Percentiles rank a stretch among this genome's conserved stretches.
phyloP scores from a whole-genome alignment of 208 protist species.

The Angomonas ambiguus region DNA sequence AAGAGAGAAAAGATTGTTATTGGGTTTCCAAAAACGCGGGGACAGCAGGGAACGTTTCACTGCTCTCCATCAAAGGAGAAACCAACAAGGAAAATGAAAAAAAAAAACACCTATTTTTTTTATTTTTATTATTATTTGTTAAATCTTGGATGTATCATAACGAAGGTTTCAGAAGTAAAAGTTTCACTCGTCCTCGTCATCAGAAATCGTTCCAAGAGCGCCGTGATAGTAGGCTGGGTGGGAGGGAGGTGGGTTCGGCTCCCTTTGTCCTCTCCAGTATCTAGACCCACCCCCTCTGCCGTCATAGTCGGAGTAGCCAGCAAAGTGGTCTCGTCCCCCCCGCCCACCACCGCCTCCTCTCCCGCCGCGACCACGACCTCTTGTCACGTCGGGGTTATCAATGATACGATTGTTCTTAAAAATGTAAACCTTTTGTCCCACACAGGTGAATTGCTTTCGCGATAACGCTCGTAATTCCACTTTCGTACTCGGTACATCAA shows the following conservation, averaged over 20 bases:
- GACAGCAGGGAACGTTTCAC: neutral
- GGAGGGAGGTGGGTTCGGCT: no score
- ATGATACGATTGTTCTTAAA: constrained; percentile 90
- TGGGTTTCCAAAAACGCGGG: neutral
- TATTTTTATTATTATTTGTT: neutral
- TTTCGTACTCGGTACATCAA: constrained; percentile 75
- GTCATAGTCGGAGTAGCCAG: no score
- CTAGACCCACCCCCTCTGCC: no score
- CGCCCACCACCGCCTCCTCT: neutral
- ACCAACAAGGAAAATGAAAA: neutral
- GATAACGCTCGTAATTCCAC: constrained; percentile 78
- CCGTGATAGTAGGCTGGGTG: neutral
- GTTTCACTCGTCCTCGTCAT: neutral
- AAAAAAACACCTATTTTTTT: neutral
- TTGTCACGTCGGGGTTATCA: constrained; percentile 38
- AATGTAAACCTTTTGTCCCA: constrained; percentile 69
- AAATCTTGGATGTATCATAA: neutral
- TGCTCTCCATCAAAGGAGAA: neutral
- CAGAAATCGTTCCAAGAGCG: neutral
- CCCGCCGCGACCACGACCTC: neutral
- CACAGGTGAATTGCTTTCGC: constrained; percentile 73
- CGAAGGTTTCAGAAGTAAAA: no score
- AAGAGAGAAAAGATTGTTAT: neutral
- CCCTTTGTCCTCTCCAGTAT: no score
- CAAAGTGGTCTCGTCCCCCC: no score